These are phyloP conservation scores for Aspergillus diversus DNA, from an alignment of 495 filamentous ascomycete species.

Conservation along the genomic window DNA sequence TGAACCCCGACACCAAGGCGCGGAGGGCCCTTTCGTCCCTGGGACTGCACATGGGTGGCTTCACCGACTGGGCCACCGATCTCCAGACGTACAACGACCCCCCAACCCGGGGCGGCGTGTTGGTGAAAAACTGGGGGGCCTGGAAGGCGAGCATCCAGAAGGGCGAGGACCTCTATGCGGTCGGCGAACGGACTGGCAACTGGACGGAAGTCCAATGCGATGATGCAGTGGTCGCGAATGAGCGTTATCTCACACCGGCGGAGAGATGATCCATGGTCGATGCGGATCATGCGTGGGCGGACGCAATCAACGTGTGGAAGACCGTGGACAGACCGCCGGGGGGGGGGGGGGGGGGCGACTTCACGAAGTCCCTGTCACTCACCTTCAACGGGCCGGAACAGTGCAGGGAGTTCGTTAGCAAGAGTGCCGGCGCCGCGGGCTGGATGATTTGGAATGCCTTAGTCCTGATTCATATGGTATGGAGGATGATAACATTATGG, in stretches of 20 bases:
- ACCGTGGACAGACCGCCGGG: too few relatives aligned
- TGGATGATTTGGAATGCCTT: too few relatives aligned
- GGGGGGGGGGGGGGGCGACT: too few relatives aligned
- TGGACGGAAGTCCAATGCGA: constrained; percentile 32
- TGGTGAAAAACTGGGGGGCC: neutral
- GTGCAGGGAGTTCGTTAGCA: too few relatives aligned
- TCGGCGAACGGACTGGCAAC: constrained; percentile 15
- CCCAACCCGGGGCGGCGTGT: neutral
- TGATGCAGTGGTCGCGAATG: neutral
- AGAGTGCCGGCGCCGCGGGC: too few relatives aligned
- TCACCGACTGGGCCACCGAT: constrained; percentile 43
- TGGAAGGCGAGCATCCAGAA: neutral
- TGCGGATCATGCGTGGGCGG: constrained; percentile 28
- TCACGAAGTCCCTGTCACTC: too few relatives aligned
- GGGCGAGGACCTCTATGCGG: neutral
- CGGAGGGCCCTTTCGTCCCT: constrained; percentile 24
- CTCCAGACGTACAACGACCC: constrained; percentile 26
- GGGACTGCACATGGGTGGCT: constrained; percentile 31
- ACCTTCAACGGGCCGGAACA: too few relatives aligned
- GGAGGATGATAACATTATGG: too few relatives aligned
- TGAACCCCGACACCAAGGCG: constrained; percentile 34
- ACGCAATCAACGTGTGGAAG: constrained; percentile 15
- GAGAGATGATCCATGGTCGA: constrained; percentile 29
- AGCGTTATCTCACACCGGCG: neutral
- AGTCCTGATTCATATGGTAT: too few relatives aligned